Evolutionary conservation across 78 protist genomes (phyloP), one percentile per base, ranked within the genome.

Genomic region (Dictyostelium firmibasis): DNA sequence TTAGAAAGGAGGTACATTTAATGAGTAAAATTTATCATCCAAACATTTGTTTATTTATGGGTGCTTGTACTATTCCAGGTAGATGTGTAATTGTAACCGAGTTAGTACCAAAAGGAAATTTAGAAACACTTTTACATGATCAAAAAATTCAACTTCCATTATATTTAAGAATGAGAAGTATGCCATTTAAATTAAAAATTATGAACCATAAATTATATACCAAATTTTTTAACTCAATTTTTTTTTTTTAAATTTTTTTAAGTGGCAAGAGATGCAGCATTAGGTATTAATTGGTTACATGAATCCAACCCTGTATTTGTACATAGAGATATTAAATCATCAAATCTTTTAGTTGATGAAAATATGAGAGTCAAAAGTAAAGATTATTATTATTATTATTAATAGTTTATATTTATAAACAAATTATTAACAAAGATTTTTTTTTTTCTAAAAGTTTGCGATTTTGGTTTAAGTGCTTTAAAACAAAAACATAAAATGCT

Each of bases 191-290:
- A n/a, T n/a, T n/a, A n/a, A n/a, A n/a, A n/a, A n/a, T n/a, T n/a
- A n/a, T n/a, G n/a, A n/a, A n/a, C n/a, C n/a, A n/a, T n/a, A n/a
- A n/a, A n/a, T n/a, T n/a, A n/a, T n/a, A n/a, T n/a, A n/a, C n/a
- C n/a, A n/a, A n/a, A n/a, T n/a, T n/a, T n/a, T n/a, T n/a, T n/a
- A n/a, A n/a, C n/a, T n/a, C n/a, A n/a, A n/a, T n/a, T n/a, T n/a
- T n/a, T n/a, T n/a, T n/a, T n/a, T n/a, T n/a, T n/a, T n/a, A n/a
- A n/a, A n/a, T n/a, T n/a, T n/a, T n/a, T n/a, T n/a, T n/a, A n/a
- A 92, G 91, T 89, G 95, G 97, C 97, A 79, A 85, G 91, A 83
- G 97, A 94, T 72, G 97, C 97, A 57, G 97, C 97, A 20, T 84
- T 94, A 41, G 97, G 97, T 57, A 94, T 94, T 57, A 81, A 85